Percentiles rank a stretch among this genome's conserved stretches.
These are phyloP conservation scores for Solanum medicagineum DNA, from an alignment of 257 asterid species.

Conservation along the genomic window DNA sequence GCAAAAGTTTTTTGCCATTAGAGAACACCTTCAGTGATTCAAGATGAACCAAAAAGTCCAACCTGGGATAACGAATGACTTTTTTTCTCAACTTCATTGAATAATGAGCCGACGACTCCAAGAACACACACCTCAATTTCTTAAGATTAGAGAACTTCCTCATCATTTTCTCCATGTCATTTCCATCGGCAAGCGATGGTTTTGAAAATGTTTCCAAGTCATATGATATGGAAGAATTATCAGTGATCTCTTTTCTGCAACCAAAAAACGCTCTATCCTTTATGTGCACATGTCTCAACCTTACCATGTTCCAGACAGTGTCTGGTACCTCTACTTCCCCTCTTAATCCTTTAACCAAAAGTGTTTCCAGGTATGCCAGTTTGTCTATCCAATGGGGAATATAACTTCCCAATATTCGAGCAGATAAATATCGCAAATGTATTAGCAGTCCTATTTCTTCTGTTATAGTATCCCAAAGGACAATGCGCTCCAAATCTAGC, in stretches of 20 bases:
- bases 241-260: background rate
- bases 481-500: constrained; percentile 2
- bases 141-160: background rate
- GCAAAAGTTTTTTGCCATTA: background rate
- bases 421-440: background rate
- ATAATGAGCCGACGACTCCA: background rate
- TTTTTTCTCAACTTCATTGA: background rate
- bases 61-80: background rate
- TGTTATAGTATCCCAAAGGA: background rate
- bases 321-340: background rate
- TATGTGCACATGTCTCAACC: constrained; percentile 7
- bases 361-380: background rate
- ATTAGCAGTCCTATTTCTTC: background rate
- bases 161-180: background rate
- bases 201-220: background rate
- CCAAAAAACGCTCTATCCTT: background rate
- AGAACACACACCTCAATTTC: background rate
- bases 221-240: background rate
- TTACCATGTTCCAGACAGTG: background rate
- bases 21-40: background rate
- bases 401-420: background rate
- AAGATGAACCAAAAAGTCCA: background rate
- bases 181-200: background rate
- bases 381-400: background rate
- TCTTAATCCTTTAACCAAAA: background rate